Conservation (phyloP, 306 rosid genomes). For the Styphnolobium japonicum region DNA sequence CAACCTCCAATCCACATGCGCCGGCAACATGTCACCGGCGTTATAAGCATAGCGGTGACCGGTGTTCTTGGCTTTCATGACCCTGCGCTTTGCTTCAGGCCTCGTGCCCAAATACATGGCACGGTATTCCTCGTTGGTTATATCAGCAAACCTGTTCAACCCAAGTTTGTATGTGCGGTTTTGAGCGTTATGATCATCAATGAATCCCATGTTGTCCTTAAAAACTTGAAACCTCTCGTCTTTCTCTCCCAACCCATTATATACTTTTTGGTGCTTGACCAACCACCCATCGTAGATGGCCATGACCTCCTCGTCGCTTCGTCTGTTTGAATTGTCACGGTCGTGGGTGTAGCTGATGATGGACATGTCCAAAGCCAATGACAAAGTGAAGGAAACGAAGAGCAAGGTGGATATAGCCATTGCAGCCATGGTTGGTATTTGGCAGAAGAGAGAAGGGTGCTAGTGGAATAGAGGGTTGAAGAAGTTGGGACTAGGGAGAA, state of each 20-base stretch:
- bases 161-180: conserved; percentile 67
- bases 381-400: conserved; percentile 34
- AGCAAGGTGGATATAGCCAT: conserved; percentile 23
- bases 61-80: conserved; percentile 51
- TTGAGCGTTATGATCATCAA: conserved; percentile 64
- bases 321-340: not conserved
- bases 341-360: not conserved
- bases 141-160: conserved; percentile 73
- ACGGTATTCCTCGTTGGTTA: conserved; percentile 76
- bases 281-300: conserved; percentile 63
- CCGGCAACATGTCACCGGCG: conserved; percentile 52
- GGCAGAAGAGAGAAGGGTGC: not conserved
- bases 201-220: conserved; percentile 65
- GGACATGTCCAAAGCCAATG: conserved; percentile 25
- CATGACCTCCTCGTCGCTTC: conserved; percentile 53
- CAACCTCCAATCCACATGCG: conserved; percentile 77
- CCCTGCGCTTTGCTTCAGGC: conserved; percentile 46
- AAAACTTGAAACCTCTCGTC: conserved; percentile 68
- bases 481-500: not conserved
- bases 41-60: conserved; percentile 53
- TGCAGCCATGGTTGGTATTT: conserved; percentile 35
- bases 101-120: conserved; percentile 54
- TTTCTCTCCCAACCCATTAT: conserved; percentile 70
- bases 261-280: conserved; percentile 51
- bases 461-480: not conserved